These are phyloP conservation scores for Phtheirospermum japonicum DNA, from an alignment of 257 asterid species.

Conservation along the genomic window DNA sequence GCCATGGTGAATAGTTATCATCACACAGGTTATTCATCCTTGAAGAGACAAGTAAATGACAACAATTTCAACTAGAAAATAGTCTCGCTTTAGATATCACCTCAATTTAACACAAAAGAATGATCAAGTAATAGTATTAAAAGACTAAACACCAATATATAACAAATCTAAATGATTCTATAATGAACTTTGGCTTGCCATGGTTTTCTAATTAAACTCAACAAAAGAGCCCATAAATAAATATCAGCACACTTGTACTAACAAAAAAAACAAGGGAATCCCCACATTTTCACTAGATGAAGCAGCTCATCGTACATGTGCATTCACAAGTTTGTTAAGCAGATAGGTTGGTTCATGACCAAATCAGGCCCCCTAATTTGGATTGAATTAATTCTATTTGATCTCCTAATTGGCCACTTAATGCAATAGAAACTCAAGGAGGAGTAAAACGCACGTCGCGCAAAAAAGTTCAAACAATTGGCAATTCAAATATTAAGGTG, in stretches of 20 bases:
- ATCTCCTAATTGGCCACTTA: slow-evolving; percentile 14
- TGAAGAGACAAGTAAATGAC: background rate
- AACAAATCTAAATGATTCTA: background rate
- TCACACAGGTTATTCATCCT: slow-evolving; percentile 2
- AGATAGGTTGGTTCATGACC: slow-evolving; percentile 10
- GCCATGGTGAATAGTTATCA: too few relatives aligned
- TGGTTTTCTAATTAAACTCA: slow-evolving; percentile 4
- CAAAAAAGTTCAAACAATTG: background rate
- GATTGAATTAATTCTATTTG: background rate
- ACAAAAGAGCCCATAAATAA: background rate
- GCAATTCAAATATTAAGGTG: slow-evolving; percentile 9
- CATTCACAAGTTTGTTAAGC: background rate
- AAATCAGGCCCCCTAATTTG: background rate
- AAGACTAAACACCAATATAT: slow-evolving; percentile 2
- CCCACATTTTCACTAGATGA: background rate
- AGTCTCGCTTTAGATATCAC: background rate
- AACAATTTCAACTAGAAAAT: background rate
- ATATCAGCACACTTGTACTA: background rate
- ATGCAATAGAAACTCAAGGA: slow-evolving; percentile 24
- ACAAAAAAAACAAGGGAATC: slow-evolving; percentile 6
- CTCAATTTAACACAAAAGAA: slow-evolving; percentile 5
- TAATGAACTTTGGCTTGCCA: slow-evolving; percentile 1
- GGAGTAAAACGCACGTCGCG: background rate
- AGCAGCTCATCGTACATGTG: background rate
- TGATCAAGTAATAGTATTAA: background rate